A percentile compares a stretch with the other conserved stretches of the same genome.
phyloP scores from a whole-genome alignment of 306 rosid genomes.

The Nissolia schottii region DNA sequence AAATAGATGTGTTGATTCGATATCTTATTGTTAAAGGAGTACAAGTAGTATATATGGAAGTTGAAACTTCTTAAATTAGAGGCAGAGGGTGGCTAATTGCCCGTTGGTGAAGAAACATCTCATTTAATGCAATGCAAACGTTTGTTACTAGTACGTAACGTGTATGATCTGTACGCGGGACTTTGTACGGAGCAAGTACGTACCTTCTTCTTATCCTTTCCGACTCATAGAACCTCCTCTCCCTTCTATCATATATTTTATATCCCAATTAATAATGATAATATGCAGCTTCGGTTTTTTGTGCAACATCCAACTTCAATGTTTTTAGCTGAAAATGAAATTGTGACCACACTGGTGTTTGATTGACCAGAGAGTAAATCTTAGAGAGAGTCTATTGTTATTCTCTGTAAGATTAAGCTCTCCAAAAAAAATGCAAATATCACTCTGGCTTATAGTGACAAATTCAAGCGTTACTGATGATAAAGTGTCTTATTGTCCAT shows the following conservation, averaged over 20 bases:
- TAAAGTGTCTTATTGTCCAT: too few species aligned
- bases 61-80: not conserved
- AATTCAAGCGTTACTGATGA: too few species aligned
- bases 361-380: not conserved
- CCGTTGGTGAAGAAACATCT: not conserved
- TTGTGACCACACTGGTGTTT: not conserved
- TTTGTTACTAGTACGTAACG: too few species aligned
- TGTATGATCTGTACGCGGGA: not conserved
- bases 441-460: too few species aligned
- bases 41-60: not conserved
- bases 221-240: not conserved
- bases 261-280: too few species aligned
- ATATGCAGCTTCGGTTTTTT: too few species aligned
- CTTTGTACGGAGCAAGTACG: not conserved
- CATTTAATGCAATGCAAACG: slow-evolving; percentile 21
- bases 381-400: too few species aligned
- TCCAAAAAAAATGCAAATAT: too few species aligned
- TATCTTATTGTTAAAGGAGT: too few species aligned
- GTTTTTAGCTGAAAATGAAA: not conserved
- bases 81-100: not conserved
- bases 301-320: not conserved
- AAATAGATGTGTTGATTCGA: too few species aligned
- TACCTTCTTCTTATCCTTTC: not conserved
- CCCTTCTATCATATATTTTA: not conserved
- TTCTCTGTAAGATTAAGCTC: too few species aligned